Evolutionary conservation across 257 asterid species (phyloP).

Genomic region (Solanum gracilifrons): DNA sequence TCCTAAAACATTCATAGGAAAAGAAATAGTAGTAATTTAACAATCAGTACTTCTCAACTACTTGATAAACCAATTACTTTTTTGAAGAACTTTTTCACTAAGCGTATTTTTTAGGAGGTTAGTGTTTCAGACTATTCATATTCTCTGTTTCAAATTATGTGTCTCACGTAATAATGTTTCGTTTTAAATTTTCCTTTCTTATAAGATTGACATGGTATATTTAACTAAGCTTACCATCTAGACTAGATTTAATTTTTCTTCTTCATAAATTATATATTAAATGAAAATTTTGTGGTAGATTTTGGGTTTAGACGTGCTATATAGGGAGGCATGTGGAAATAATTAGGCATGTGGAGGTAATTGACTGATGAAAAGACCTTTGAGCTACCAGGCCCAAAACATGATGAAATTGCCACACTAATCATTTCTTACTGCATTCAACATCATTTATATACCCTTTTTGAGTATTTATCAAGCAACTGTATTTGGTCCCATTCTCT

Average conservation of each 20-base stretch:
- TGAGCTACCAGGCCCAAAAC: background rate
- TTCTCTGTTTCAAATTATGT: background rate
- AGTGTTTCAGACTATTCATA: background rate
- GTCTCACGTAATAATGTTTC: background rate
- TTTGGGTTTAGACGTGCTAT: background rate
- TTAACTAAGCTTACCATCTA: background rate
- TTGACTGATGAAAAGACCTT: background rate
- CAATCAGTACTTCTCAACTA: background rate
- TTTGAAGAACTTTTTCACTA: too few relatives aligned
- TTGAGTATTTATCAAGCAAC: constrained; percentile 1
- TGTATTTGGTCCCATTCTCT: background rate
- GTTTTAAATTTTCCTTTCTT: background rate
- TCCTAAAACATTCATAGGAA: background rate
- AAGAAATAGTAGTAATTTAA: background rate
- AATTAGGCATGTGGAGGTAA: background rate
- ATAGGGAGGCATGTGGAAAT: background rate
- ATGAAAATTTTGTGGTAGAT: background rate
- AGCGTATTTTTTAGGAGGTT: too few relatives aligned
- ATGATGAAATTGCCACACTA: background rate
- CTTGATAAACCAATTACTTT: background rate
- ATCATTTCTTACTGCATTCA: constrained; percentile 1
- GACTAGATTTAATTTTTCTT: background rate
- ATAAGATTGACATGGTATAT: background rate
- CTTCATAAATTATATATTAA: background rate
- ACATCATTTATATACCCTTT: background rate